Conservation (phyloP, 2,329 filamentous ascomycete species). For the Fusarium virguliforme region DNA sequence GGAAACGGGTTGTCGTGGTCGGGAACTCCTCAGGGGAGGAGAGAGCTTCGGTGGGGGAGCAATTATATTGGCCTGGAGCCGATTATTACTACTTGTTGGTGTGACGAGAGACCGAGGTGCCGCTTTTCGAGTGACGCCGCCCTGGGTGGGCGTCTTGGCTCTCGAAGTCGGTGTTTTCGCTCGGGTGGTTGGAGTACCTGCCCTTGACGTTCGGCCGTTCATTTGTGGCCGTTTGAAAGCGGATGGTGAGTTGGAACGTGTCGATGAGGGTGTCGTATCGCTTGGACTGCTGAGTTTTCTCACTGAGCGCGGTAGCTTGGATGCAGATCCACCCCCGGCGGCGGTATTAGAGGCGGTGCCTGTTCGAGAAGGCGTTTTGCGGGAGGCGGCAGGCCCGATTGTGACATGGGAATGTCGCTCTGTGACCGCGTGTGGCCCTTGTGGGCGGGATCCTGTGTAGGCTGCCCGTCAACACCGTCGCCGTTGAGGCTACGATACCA, state of each 20-base stretch:
- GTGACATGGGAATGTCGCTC: constrained; percentile 71
- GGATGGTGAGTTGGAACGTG: constrained; percentile 71
- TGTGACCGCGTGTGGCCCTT: constrained; percentile 66
- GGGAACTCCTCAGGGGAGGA: constrained; percentile 84
- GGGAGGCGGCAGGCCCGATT: constrained; percentile 52
- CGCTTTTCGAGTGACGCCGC: constrained; percentile 57
- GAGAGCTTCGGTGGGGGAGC: constrained; percentile 80
- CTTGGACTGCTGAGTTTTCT: constrained; percentile 63
- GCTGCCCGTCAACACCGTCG: constrained; percentile 42
- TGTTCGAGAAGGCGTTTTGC: constrained; percentile 54
- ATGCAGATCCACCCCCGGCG: constrained; percentile 53
- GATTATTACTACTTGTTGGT: constrained; percentile 69
- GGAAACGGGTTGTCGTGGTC: constrained; percentile 85
- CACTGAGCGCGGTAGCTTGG: constrained; percentile 65
- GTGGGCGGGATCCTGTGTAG: constrained; percentile 46
- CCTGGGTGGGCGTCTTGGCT: constrained; percentile 63
- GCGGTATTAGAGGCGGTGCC: constrained; percentile 47
- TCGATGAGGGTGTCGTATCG: constrained; percentile 66
- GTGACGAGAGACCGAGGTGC: constrained; percentile 62
- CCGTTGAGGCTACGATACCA: constrained; percentile 69
- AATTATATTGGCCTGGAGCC: constrained; percentile 82
- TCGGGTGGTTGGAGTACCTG: constrained; percentile 57
- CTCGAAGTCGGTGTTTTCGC: constrained; percentile 61
- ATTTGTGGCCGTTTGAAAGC: constrained; percentile 61
- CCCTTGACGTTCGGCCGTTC: constrained; percentile 60